These are phyloP conservation scores for Conticribra guillardii DNA, from an alignment of 108 stramenopile species.

Conservation along the genomic window DNA sequence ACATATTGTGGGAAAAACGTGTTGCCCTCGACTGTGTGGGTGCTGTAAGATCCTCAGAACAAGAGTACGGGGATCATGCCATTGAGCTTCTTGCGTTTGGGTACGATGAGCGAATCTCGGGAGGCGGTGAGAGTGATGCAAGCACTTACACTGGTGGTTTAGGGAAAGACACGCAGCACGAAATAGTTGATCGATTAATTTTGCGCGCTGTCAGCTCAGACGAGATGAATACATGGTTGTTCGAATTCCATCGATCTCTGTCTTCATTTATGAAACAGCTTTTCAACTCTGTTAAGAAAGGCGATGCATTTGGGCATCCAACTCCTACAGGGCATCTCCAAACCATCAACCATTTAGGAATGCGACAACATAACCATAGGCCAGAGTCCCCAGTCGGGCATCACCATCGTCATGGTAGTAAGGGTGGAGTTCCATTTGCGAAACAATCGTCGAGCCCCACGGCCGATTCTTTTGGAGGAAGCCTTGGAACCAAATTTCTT, in stretches of 20 bases:
- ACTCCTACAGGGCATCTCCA: background rate
- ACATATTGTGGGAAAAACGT: slow-evolving; percentile 76
- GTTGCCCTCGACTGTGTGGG: slow-evolving; percentile 71
- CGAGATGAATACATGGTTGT: slow-evolving; percentile 82
- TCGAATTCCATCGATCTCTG: slow-evolving; percentile 81
- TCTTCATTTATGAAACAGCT: slow-evolving; percentile 60
- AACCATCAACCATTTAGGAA: background rate
- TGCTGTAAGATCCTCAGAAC: slow-evolving; percentile 73
- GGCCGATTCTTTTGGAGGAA: slow-evolving; percentile 35
- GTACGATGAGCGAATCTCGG: slow-evolving; percentile 25
- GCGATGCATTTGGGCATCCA: background rate
- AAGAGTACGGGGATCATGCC: slow-evolving; percentile 62
- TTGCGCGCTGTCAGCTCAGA: slow-evolving; percentile 59
- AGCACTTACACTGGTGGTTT: slow-evolving; percentile 6
- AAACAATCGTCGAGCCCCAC: slow-evolving; percentile 35
- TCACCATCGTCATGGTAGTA: too few species aligned
- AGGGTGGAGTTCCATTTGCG: too few species aligned
- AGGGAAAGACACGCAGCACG: slow-evolving; percentile 11
- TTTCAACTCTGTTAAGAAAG: slow-evolving; percentile 47
- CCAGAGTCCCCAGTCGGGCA: slow-evolving; percentile 12
- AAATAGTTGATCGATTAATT: slow-evolving; percentile 54
- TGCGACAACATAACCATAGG: background rate
- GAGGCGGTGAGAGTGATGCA: slow-evolving; percentile 18
- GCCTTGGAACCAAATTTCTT: slow-evolving; percentile 13
- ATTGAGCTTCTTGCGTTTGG: slow-evolving; percentile 70